Conservation (phyloP, 441 rosid species). For the Arabidopsis hybrid region DNA sequence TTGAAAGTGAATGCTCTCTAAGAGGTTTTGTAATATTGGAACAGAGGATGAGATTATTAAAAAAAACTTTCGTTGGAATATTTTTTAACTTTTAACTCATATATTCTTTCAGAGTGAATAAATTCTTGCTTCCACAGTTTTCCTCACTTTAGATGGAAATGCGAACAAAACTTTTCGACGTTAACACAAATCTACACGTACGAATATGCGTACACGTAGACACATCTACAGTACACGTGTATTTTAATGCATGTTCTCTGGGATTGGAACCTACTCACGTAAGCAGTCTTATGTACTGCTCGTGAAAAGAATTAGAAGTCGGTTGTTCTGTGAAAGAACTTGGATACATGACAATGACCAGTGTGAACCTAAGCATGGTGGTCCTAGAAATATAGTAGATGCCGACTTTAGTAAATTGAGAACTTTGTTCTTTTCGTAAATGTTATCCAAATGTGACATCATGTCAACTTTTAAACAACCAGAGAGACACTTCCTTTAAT, state of each 20-base stretch:
- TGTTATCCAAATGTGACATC: slow-evolving; percentile 33
- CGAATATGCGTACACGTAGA: no score
- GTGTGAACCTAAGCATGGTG: slow-evolving; percentile 26
- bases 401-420: slow-evolving; percentile 31
- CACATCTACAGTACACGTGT: slow-evolving; percentile 12
- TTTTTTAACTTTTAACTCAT: slow-evolving; percentile 23
- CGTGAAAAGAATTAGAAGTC: no score
- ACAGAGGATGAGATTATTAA: background rate
- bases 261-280: background rate
- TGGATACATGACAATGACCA: slow-evolving; percentile 17
- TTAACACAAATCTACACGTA: slow-evolving; percentile 30
- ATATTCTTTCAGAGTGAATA: slow-evolving; percentile 34
- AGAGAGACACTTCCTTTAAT: no score
- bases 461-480: slow-evolving; percentile 23
- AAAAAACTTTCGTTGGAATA: slow-evolving; percentile 10
- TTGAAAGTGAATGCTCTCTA: slow-evolving; percentile 12
- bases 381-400: slow-evolving; percentile 6
- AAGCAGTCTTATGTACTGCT: background rate
- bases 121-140: slow-evolving; percentile 42
- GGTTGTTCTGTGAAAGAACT: background rate
- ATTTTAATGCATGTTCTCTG: background rate
- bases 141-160: slow-evolving; percentile 38
- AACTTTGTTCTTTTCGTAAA: slow-evolving; percentile 9
- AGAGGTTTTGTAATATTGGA: slow-evolving; percentile 34
- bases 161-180: slow-evolving; percentile 37